phyloP scores from a whole-genome alignment of 257 asterid species.

The Fraxinus americana region DNA sequence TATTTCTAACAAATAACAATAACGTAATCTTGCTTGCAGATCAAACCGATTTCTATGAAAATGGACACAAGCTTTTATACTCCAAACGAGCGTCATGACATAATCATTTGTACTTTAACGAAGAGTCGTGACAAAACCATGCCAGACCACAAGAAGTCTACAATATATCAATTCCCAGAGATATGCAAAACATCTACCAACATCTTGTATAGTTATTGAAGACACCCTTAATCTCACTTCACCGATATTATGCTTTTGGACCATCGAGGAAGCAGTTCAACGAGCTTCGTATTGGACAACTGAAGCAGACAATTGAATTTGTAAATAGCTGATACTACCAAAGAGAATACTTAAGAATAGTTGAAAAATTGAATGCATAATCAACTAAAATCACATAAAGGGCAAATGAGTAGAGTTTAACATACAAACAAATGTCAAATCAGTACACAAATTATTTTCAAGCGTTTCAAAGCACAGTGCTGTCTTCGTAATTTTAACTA shows the following conservation, averaged over 20 bases:
- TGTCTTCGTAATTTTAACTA: too few relatives aligned
- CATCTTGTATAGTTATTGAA: neutral
- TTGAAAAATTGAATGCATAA: too few relatives aligned
- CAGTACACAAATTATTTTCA: too few relatives aligned
- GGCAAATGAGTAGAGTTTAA: neutral
- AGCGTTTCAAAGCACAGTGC: too few relatives aligned
- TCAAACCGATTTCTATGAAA: neutral
- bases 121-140: neutral
- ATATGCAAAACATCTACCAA: neutral
- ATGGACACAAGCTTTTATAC: neutral
- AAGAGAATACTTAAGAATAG: neutral
- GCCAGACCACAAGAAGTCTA: too few relatives aligned
- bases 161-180: neutral
- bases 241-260: neutral
- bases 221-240: neutral
- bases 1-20: neutral
- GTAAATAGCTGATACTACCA: neutral
- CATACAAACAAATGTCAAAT: too few relatives aligned
- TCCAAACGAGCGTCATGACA: neutral
- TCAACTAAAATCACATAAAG: too few relatives aligned
- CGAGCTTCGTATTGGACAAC: conserved; percentile 73
- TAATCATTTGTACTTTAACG: neutral
- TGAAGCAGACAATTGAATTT: conserved; percentile 26
- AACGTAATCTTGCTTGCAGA: neutral
- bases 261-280: conserved; percentile 17